These are phyloP conservation scores for Penicillium sp. DNA, from an alignment of 2,329 filamentous ascomycete genomes.

Conservation along the genomic window DNA sequence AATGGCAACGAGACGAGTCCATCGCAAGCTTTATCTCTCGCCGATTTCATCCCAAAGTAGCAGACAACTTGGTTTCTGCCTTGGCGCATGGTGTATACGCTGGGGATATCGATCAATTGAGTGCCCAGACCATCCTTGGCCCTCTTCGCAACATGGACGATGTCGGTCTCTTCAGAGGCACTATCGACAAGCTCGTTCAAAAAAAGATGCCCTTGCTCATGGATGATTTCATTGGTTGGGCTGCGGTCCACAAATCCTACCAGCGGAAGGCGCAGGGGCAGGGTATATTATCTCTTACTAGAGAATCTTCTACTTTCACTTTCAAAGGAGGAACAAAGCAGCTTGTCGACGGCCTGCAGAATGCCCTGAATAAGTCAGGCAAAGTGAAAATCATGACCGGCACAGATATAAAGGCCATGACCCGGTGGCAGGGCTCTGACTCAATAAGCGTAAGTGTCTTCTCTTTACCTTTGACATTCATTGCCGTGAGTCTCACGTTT, in stretches of 20 bases:
- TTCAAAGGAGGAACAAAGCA: conserved; percentile 58
- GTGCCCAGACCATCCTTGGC: conserved; percentile 61
- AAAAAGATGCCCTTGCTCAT: conserved; percentile 9
- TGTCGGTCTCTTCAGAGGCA: conserved; percentile 16
- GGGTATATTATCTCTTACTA: too few relatives aligned
- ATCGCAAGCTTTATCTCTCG: conserved; percentile 62
- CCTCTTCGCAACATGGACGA: conserved; percentile 48
- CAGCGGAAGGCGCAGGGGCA: too few relatives aligned
- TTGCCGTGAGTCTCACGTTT: conserved; percentile 3
- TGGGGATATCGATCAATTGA: conserved; percentile 77
- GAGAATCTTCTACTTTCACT: conserved; percentile 37
- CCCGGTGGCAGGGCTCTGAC: conserved; percentile 10
- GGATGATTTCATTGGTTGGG: conserved; percentile 28
- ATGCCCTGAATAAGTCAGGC: conserved; percentile 47
- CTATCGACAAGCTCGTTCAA: conserved; percentile 10
- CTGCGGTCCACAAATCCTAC: too few relatives aligned
- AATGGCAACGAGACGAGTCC: conserved; percentile 58
- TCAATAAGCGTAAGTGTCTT: conserved; percentile 22
- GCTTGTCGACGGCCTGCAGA: conserved; percentile 53
- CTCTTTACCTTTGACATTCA: background rate
- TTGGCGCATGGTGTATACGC: conserved; percentile 85
- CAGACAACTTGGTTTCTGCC: conserved; percentile 71
- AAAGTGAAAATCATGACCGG: conserved; percentile 59
- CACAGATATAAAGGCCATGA: conserved; percentile 40
- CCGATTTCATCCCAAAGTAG: conserved; percentile 52